Percentiles rank a stretch among this genome's conserved stretches.
Evolutionary conservation across 2,329 filamentous ascomycete genomes (phyloP).

Genomic region (Aspergillus bombycis): DNA sequence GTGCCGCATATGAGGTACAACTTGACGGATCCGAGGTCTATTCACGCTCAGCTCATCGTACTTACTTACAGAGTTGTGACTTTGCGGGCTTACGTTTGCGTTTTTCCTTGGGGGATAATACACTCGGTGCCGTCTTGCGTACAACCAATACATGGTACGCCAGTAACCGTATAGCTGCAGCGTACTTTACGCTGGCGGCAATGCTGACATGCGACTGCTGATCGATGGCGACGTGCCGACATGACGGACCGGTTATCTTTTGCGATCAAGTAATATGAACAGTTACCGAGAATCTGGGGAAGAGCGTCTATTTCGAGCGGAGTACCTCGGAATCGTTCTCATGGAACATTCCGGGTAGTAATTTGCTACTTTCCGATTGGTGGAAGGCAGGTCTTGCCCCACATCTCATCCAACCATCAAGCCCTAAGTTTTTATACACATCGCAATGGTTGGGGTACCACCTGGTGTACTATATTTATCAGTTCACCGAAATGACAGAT

Average conservation of each 20-base stretch:
- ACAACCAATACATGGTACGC: slow-evolving; percentile 33
- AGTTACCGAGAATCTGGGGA: neutral
- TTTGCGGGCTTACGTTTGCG: neutral
- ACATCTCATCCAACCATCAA: neutral
- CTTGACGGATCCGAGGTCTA: neutral
- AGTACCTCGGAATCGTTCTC: neutral
- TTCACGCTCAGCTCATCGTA: neutral
- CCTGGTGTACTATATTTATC: no score
- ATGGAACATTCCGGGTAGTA: no score
- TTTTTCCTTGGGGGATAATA: slow-evolving; percentile 18
- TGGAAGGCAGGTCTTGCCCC: neutral
- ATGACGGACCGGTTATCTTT: neutral
- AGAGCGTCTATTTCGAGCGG: neutral
- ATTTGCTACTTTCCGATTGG: neutral
- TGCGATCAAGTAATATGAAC: neutral
- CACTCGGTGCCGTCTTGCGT: slow-evolving; percentile 31
- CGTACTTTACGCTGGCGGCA: slow-evolving; percentile 29
- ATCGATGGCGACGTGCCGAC: slow-evolving; percentile 12
- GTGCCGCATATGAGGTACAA: neutral
- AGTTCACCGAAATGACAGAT: no score
- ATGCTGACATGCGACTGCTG: slow-evolving; percentile 17
- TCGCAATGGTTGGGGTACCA: no score
- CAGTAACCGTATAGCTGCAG: slow-evolving; percentile 28
- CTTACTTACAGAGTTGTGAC: neutral
- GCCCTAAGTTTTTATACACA: no score